Conservation (phyloP, 345 rosid genomes). For the Pistacia atlantica region DNA sequence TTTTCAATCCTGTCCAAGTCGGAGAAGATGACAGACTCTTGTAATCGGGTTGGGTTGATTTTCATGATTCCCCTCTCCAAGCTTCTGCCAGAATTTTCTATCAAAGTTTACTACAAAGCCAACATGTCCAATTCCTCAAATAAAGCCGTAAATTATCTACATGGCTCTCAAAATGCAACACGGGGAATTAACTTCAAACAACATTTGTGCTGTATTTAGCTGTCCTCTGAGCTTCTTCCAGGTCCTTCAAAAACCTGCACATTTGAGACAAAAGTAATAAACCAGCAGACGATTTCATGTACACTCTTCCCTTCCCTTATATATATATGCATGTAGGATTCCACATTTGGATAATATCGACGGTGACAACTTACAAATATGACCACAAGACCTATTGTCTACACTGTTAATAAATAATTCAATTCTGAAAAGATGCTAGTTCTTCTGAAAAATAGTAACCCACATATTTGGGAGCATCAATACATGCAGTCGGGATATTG, state of each 20-base stretch:
- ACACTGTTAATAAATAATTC: not conserved
- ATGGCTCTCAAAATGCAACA: constrained; percentile 18
- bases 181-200: constrained; percentile 35
- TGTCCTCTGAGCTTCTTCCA: constrained; percentile 80
- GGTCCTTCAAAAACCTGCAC: constrained; percentile 80
- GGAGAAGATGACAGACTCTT: not conserved
- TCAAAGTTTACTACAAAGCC: not conserved
- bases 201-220: constrained; percentile 54
- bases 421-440: not conserved
- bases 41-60: not conserved
- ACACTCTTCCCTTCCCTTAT: not conserved
- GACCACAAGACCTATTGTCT: not conserved
- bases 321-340: not conserved
- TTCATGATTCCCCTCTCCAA: not conserved
- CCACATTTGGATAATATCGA: not conserved
- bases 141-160: constrained; percentile 22
- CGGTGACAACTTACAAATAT: not conserved
- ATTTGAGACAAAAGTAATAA: not conserved
- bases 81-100: not conserved
- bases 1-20: not conserved
- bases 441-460: not conserved
- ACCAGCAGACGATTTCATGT: constrained; percentile 11
- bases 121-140: not conserved
- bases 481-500: not conserved
- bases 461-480: not conserved